phyloP scores from a whole-genome alignment of 140 eudicot species.

The Erigeron philadelphicus region DNA sequence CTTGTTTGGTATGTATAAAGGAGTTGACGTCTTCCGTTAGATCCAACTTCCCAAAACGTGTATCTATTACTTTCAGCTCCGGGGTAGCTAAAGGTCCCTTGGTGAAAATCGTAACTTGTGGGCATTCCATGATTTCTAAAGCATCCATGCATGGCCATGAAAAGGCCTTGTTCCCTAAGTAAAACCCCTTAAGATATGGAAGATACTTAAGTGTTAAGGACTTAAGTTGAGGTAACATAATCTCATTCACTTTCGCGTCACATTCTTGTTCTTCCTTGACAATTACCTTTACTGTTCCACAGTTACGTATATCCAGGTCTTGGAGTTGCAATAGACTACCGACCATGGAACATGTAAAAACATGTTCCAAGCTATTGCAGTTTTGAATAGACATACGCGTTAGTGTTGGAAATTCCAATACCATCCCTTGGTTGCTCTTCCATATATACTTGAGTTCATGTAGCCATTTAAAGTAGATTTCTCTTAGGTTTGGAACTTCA shows the following conservation, averaged over 20 bases:
- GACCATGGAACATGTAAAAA: slow-evolving; percentile 7
- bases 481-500: background rate
- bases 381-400: background rate
- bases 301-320: background rate
- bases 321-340: background rate
- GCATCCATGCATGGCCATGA: background rate
- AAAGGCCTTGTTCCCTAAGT: background rate
- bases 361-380: background rate
- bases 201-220: background rate
- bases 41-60: background rate
- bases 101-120: background rate
- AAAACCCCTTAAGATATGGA: background rate
- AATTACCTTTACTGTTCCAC: background rate
- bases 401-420: background rate
- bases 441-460: background rate
- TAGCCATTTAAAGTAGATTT: background rate
- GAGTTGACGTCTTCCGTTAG: background rate
- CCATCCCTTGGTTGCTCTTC: background rate
- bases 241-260: background rate
- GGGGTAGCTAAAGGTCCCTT: background rate
- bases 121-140: background rate
- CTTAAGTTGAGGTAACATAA: background rate
- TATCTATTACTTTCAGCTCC: background rate
- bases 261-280: background rate
- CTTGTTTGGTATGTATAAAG: background rate